Conservation (phyloP, 345 rosid species). For the Lepidium aucheri region DNA sequence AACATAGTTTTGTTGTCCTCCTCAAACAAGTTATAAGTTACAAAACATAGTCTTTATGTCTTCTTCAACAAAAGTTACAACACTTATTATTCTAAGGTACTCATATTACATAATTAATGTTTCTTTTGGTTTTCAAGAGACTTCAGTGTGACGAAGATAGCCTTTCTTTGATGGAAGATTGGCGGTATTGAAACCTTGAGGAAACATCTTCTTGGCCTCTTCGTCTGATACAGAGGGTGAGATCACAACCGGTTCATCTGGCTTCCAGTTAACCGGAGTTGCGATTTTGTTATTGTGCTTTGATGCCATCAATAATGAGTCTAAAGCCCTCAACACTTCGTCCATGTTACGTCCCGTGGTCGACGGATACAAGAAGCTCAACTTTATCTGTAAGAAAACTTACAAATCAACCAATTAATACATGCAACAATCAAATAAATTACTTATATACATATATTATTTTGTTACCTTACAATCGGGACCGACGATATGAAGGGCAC, state of each 20-base stretch:
- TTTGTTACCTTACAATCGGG: conserved; percentile 46
- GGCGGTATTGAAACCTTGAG: conserved; percentile 46
- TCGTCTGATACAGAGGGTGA: conserved; percentile 43
- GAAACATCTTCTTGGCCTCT: conserved; percentile 60
- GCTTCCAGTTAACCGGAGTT: conserved; percentile 79
- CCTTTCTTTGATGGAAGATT: conserved; percentile 62
- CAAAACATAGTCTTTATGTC: neutral
- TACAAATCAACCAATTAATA: neutral
- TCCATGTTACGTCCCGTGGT: conserved; percentile 72
- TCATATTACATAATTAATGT: neutral
- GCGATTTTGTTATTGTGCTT: conserved; percentile 61
- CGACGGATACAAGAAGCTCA: conserved; percentile 72
- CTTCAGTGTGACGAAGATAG: conserved; percentile 46
- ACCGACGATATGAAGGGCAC: conserved; percentile 69
- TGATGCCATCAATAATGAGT: conserved; percentile 43
- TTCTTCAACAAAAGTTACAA: neutral
- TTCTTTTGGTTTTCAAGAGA: neutral
- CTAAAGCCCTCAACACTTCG: conserved; percentile 68
- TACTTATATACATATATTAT: neutral
- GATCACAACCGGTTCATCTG: conserved; percentile 60
- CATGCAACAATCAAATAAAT: neutral
- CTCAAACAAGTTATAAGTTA: neutral
- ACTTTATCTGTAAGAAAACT: conserved; percentile 38
- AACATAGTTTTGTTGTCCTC: neutral
- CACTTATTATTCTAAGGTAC: neutral